A percentile compares a stretch with the other conserved stretches of the same genome.
Conservation (phyloP, 768 basidiomycete genomes). For the Leccinellum luteum region DNA sequence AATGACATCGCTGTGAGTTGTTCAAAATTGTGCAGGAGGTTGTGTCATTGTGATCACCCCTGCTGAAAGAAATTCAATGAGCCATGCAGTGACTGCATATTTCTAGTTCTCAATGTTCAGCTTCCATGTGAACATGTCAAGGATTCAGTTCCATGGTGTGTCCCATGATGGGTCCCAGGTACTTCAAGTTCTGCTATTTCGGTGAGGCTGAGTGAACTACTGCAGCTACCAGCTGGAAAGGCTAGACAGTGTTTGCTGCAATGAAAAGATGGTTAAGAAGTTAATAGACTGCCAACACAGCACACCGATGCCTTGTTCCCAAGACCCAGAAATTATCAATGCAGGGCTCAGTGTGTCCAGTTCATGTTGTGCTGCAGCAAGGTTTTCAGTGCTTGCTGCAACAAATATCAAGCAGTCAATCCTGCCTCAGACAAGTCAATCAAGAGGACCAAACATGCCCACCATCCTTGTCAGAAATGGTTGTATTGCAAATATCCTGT, state of each 20-base stretch:
- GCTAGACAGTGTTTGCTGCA: constrained; percentile 44
- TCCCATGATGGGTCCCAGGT: background rate
- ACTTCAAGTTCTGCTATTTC: background rate
- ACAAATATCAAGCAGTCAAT: constrained; percentile 42
- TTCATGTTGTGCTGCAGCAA: constrained; percentile 53
- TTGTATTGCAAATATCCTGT: constrained; percentile 61
- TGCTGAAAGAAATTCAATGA: constrained; percentile 51
- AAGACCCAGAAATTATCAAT: constrained; percentile 40
- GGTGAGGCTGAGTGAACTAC: background rate
- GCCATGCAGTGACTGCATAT: constrained; percentile 52
- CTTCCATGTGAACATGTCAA: constrained; percentile 60
- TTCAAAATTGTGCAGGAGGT: constrained; percentile 44
- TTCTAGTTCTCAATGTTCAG: constrained; percentile 42
- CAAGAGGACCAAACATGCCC: constrained; percentile 35
- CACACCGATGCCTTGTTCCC: constrained; percentile 45
- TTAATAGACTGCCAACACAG: constrained; percentile 56
- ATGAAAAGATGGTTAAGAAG: constrained; percentile 39
- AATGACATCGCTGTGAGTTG: constrained; percentile 51
- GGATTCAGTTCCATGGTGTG: constrained; percentile 49
- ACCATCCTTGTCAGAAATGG: constrained; percentile 48
- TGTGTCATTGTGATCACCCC: constrained; percentile 58
- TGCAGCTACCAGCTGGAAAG: constrained; percentile 45
- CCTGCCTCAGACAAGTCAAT: constrained; percentile 2
- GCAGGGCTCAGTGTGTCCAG: constrained; percentile 41
- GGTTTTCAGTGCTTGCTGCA: constrained; percentile 47